Evolutionary conservation across 805 yeast genomes (phyloP).

Genomic region (Candida orba): DNA sequence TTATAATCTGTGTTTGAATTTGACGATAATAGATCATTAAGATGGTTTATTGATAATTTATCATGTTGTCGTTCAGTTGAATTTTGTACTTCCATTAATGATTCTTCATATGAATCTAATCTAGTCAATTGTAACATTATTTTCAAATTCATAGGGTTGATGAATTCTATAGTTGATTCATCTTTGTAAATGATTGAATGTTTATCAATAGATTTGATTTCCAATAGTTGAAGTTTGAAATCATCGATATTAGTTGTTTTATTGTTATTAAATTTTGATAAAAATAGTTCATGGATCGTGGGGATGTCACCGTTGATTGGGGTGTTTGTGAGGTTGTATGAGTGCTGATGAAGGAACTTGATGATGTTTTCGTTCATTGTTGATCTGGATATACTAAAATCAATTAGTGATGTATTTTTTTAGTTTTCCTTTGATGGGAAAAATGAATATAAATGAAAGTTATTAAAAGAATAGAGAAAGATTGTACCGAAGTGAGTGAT

Average conservation of each 20-base stretch:
- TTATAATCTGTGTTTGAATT: slow-evolving; percentile 4
- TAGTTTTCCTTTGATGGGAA: too few relatives aligned
- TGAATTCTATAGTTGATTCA: slow-evolving; percentile 8
- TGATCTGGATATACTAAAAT: too few relatives aligned
- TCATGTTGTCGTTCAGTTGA: not conserved
- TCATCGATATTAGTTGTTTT: not conserved
- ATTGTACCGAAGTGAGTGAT: too few relatives aligned
- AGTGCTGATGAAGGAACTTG: not conserved
- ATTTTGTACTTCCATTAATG: not conserved
- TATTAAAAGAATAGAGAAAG: too few relatives aligned
- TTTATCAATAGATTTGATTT: slow-evolving; percentile 9
- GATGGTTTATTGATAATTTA: not conserved
- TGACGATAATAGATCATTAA: slow-evolving; percentile 5
- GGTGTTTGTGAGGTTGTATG: not conserved
- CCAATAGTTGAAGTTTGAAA: not conserved
- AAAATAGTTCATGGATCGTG: slow-evolving; percentile 1
- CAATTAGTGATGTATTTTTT: too few relatives aligned
- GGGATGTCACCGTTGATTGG: slow-evolving; percentile 1
- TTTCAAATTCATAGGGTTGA: slow-evolving; percentile 12
- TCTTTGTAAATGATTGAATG: slow-evolving; percentile 3
- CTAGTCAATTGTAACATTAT: slow-evolving; percentile 2
- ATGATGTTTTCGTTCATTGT: not conserved
- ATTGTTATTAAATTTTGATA: not conserved
- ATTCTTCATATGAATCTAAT: too few relatives aligned
- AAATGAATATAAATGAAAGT: too few relatives aligned